Conservation (phyloP, 164 flowering plant genomes). For the Warburgia ugandensis region DNA sequence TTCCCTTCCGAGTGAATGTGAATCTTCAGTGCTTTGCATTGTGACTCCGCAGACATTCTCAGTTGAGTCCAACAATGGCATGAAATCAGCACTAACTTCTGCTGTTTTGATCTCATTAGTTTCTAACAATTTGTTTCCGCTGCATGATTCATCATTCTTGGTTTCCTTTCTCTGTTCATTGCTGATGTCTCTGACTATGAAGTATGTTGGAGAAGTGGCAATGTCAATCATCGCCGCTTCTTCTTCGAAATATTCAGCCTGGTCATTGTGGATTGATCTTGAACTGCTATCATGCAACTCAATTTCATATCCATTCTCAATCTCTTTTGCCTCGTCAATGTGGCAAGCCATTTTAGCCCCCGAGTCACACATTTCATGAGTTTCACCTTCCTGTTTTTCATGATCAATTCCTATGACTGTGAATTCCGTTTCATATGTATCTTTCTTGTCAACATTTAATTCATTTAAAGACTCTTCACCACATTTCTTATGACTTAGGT, state of each 20-base stretch:
- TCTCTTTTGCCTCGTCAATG: too few relatives aligned
- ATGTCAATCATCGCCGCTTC: slow-evolving; percentile 4
- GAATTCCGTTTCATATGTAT: slow-evolving; percentile 6
- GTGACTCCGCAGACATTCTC: not conserved
- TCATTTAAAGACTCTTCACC: slow-evolving; percentile 5
- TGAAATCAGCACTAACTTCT: slow-evolving; percentile 4
- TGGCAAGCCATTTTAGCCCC: slow-evolving; percentile 6
- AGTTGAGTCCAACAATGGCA: not conserved
- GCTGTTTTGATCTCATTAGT: not conserved
- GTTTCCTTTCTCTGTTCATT: not conserved
- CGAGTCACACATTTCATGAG: not conserved
- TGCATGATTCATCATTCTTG: not conserved
- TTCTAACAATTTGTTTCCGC: not conserved
- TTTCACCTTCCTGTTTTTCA: slow-evolving; percentile 4
- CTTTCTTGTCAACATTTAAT: slow-evolving; percentile 8
- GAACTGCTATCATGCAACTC: slow-evolving; percentile 7
- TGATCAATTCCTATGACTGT: not conserved
- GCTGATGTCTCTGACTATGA: slow-evolving; percentile 1
- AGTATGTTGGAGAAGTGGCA: slow-evolving; percentile 10
- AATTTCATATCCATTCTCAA: too few relatives aligned
- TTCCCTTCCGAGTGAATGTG: not conserved
- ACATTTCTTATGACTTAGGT: slow-evolving; percentile 3
- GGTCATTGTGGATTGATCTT: slow-evolving; percentile 9
- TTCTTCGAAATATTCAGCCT: slow-evolving; percentile 6
- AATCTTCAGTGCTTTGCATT: slow-evolving; percentile 5